Percentiles rank a stretch among this genome's conserved stretches.
phyloP scores from a whole-genome alignment of 306 rosid genomes.

The Trichosanthes cucumerina region DNA sequence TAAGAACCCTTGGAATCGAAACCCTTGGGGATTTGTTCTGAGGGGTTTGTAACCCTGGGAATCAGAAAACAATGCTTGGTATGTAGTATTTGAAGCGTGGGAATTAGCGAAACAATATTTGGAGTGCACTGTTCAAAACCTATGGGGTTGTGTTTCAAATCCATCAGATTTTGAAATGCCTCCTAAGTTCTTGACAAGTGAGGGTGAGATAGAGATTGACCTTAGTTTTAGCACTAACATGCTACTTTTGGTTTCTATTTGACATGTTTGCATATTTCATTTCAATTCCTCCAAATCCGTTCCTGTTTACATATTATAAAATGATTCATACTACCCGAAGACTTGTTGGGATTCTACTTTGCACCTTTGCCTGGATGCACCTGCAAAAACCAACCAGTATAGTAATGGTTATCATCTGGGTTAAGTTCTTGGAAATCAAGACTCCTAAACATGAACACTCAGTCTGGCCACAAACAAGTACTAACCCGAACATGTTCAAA shows the following conservation, averaged over 20 bases:
- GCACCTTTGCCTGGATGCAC: background rate
- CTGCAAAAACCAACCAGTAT: background rate
- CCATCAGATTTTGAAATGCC: too few relatives aligned
- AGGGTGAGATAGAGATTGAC: background rate
- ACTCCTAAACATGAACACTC: background rate
- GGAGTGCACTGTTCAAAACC: too few relatives aligned
- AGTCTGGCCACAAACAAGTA: background rate
- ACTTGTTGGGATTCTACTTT: background rate
- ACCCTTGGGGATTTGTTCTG: too few relatives aligned
- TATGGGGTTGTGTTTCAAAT: too few relatives aligned
- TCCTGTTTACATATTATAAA: background rate
- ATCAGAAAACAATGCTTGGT: too few relatives aligned
- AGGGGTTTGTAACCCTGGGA: too few relatives aligned
- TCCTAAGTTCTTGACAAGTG: background rate
- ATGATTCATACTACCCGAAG: background rate
- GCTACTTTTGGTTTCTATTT: background rate
- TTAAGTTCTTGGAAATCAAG: background rate
- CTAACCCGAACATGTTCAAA: background rate
- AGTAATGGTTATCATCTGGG: background rate
- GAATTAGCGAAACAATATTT: too few relatives aligned
- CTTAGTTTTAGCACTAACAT: background rate
- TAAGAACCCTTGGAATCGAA: too few relatives aligned
- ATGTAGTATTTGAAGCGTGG: too few relatives aligned
- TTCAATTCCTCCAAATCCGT: background rate
- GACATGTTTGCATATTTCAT: background rate